Evolutionary conservation across 371 early-diverging fungal species (phyloP).

Genomic region (Blakeslea trispora): DNA sequence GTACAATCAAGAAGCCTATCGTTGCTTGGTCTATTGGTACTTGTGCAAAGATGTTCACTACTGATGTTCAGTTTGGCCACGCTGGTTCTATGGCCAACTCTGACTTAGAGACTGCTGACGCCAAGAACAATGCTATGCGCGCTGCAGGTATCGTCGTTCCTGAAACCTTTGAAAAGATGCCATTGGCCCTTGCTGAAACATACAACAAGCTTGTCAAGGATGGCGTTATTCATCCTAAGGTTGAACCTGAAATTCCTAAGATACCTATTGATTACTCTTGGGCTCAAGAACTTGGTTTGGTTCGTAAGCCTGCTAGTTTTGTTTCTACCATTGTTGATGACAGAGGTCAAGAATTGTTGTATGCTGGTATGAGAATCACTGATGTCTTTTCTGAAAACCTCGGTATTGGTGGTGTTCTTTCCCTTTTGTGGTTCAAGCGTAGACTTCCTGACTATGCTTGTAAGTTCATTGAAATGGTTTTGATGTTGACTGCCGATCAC

Average conservation of each 20-base stretch:
- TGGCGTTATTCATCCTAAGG: conserved; percentile 66
- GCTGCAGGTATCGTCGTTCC: conserved; percentile 92
- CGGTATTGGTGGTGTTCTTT: conserved; percentile 97
- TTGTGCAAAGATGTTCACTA: conserved; percentile 97
- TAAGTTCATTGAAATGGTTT: conserved; percentile 98
- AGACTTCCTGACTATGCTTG: conserved; percentile 93
- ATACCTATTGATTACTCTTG: conserved; percentile 98
- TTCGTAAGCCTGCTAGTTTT: conserved; percentile 97
- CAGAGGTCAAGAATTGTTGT: conserved; percentile 97
- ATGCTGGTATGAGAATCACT: conserved; percentile 97
- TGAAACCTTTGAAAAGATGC: conserved; percentile 95
- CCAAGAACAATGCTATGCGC: conserved; percentile 91
- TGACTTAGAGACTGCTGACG: conserved; percentile 94
- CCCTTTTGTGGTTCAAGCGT: conserved; percentile 97
- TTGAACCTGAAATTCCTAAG: conserved; percentile 96
- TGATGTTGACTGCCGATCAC: conserved; percentile 99
- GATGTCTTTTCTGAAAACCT: conserved; percentile 97
- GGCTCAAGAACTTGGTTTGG: conserved; percentile 98
- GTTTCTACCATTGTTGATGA: conserved; percentile 98
- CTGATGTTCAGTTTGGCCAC: conserved; percentile 98
- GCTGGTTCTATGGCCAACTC: conserved; percentile 97
- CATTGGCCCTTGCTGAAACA: conserved; percentile 74
- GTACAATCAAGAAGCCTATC: conserved; percentile 93
- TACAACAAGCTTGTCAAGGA: conserved; percentile 78
- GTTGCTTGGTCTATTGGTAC: conserved; percentile 99